Conservation (phyloP, 73 alveolate species). For the Paramecium primaurelia region DNA sequence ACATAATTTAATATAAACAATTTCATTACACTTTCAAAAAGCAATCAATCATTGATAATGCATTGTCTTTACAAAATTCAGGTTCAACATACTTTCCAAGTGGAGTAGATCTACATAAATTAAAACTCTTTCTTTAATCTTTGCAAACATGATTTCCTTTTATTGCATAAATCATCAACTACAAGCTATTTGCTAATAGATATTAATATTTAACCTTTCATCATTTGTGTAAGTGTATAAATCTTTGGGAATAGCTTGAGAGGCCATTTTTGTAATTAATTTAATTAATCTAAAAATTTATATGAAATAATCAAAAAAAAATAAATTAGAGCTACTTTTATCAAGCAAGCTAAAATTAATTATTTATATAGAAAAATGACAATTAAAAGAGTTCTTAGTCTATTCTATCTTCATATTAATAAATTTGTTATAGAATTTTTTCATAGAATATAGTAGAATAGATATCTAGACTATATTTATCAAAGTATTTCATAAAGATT, state of each 20-base stretch:
- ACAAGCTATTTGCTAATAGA: background rate
- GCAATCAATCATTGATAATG: conserved; percentile 35
- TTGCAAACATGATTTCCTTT: background rate
- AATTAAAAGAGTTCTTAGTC: background rate
- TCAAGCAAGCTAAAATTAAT: too few species aligned
- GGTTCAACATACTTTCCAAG: conserved; percentile 54
- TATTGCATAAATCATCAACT: background rate
- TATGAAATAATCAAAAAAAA: background rate
- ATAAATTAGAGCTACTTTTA: background rate
- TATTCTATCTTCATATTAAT: background rate
- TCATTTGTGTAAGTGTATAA: background rate
- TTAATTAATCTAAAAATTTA: background rate
- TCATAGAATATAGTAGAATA: too few species aligned
- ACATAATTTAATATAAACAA: background rate
- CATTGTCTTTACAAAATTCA: conserved; percentile 45
- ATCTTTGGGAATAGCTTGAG: background rate
- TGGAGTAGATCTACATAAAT: background rate
- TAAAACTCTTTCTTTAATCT: background rate
- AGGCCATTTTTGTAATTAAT: background rate
- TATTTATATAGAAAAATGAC: too few species aligned
- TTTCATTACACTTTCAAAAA: conserved; percentile 43
- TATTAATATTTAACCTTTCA: background rate
- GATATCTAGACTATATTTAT: too few species aligned
- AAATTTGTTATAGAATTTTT: background rate
- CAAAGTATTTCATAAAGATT: too few species aligned